Evolutionary conservation across 2,329 filamentous ascomycete species (phyloP).

Genomic region (Epichloe sp.): DNA sequence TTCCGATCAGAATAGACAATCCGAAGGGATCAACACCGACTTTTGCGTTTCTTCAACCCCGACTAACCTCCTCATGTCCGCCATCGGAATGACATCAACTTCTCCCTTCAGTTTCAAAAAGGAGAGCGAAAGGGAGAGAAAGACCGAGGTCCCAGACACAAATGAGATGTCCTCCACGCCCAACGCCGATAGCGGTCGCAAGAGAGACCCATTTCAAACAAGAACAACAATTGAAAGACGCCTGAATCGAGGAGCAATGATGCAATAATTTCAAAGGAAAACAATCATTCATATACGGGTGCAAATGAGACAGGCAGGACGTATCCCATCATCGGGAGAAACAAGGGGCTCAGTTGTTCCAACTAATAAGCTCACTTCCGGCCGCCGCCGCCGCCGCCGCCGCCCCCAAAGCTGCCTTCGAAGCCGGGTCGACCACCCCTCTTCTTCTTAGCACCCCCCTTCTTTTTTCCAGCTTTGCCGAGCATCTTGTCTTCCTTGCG

Average conservation of each 20-base stretch:
- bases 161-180: background rate
- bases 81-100: background rate
- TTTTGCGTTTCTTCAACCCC: background rate
- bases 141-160: background rate
- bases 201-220: background rate
- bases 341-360: too few relatives aligned
- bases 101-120: background rate
- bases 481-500: conserved; percentile 58
- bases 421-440: conserved; percentile 51
- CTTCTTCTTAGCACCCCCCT: conserved; percentile 33
- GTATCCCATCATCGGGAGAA: background rate
- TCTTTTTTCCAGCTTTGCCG: conserved; percentile 47
- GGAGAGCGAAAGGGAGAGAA: background rate
- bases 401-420: conserved; percentile 46
- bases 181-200: conserved; percentile 2
- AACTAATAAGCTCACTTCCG: conserved; percentile 23
- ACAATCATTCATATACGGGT: background rate
- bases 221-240: background rate
- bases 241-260: background rate
- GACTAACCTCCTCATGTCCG: background rate
- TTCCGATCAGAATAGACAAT: background rate
- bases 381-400: conserved; percentile 40
- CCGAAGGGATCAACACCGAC: background rate
- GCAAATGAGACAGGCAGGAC: background rate
- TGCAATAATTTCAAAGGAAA: background rate